These are phyloP conservation scores for Asclepias syriaca DNA, from an alignment of 257 asterid genomes.

Conservation along the genomic window DNA sequence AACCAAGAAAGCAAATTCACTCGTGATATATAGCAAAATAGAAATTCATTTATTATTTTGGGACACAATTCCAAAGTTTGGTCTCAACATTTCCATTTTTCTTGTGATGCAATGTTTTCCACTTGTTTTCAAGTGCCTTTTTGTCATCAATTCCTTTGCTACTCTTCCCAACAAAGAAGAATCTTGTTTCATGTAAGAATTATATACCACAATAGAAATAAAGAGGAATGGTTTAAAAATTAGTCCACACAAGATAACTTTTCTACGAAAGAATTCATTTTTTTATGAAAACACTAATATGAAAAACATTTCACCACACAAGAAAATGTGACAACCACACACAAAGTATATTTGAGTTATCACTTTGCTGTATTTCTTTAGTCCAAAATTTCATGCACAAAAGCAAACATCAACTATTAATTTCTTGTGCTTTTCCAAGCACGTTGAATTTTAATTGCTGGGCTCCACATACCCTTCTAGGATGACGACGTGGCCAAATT, in stretches of 20 bases:
- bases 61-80: background rate
- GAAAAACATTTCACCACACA: background rate
- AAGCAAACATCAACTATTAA: background rate
- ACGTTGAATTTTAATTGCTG: background rate
- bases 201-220: too few species aligned
- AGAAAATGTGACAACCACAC: background rate
- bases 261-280: background rate
- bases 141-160: background rate
- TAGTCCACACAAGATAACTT: too few species aligned
- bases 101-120: background rate
- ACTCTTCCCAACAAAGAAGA: background rate
- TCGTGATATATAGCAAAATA: background rate
- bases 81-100: background rate
- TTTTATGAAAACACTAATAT: background rate
- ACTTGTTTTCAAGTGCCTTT: background rate
- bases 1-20: background rate
- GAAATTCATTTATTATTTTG: background rate
- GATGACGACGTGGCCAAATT: background rate
- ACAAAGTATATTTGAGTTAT: background rate
- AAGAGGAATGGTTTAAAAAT: too few species aligned
- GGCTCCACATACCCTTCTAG: background rate
- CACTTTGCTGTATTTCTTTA: background rate
- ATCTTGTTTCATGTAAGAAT: too few species aligned
- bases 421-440: background rate
- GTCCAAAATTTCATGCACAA: slow-evolving; percentile 8